Percentiles rank a stretch among this genome's conserved stretches.
Evolutionary conservation across 495 filamentous ascomycete genomes (phyloP).

Genomic region (Penicillium coffeae): DNA sequence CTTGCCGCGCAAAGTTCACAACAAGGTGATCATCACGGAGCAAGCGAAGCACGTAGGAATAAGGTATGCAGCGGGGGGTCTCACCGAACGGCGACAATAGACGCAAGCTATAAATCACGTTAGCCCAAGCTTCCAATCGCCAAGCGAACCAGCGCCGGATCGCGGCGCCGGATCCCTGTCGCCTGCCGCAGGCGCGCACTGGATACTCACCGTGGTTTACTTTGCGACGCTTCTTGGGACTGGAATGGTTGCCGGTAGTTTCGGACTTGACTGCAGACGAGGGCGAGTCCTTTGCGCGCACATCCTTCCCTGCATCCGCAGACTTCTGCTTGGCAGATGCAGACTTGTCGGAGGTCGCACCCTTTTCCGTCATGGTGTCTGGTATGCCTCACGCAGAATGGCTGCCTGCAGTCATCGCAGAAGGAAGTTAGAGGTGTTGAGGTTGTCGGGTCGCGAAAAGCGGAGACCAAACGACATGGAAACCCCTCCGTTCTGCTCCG

Average conservation of each 20-base stretch:
- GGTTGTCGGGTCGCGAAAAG: conserved; percentile 13
- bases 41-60: not conserved
- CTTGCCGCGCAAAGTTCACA: not conserved
- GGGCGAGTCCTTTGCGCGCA: conserved; percentile 30
- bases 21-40: not conserved
- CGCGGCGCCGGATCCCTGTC: conserved; percentile 24
- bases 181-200: conserved; percentile 16
- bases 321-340: conserved; percentile 20
- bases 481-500: conserved; percentile 37
- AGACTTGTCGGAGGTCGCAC: conserved; percentile 22
- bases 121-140: conserved; percentile 29
- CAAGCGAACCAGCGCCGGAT: conserved; percentile 17
- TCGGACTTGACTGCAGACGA: conserved; percentile 37
- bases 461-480: conserved; percentile 28
- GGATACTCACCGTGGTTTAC: conserved; percentile 90
- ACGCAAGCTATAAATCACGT: conserved; percentile 73
- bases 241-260: conserved; percentile 44
- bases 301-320: conserved; percentile 24
- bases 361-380: conserved; percentile 37
- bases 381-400: conserved; percentile 19
- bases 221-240: conserved; percentile 94
- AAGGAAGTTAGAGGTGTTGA: conserved; percentile 10
- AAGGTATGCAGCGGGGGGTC: conserved; percentile 23
- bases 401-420: conserved; percentile 31
- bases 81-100: conserved; percentile 99